Evolutionary conservation across 352 stramenopile species (phyloP).

Genomic region (Thalassiosira pacifica): DNA sequence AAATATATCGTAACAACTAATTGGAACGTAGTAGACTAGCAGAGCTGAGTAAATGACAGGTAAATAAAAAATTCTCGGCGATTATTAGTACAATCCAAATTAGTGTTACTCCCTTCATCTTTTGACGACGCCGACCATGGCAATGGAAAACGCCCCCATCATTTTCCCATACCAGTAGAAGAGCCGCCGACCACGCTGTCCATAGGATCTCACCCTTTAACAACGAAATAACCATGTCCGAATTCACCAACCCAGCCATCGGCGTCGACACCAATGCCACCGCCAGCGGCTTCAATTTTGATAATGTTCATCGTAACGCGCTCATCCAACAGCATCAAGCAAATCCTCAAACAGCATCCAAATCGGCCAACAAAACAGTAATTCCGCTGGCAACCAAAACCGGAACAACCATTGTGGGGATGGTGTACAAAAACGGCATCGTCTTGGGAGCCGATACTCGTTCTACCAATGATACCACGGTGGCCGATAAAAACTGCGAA

Average conservation of each 20-base stretch:
- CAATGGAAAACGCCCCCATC: background rate
- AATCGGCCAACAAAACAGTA: constrained; percentile 86
- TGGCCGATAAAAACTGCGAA: constrained; percentile 99
- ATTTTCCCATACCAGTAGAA: background rate
- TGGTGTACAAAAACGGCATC: constrained; percentile 97
- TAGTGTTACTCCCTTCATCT: too few relatives aligned
- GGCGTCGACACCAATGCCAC: constrained; percentile 1
- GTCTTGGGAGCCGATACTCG: constrained; percentile 98
- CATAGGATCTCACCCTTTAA: background rate
- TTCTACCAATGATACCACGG: constrained; percentile 94
- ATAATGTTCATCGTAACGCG: constrained; percentile 93
- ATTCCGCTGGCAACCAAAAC: constrained; percentile 91
- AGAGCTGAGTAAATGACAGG: too few relatives aligned
- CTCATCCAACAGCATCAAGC: constrained; percentile 84
- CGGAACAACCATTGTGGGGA: constrained; percentile 95
- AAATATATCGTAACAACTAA: too few relatives aligned
- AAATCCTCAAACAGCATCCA: constrained; percentile 81
- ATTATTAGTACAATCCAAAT: too few relatives aligned
- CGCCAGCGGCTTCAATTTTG: constrained; percentile 88
- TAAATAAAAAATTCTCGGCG: too few relatives aligned
- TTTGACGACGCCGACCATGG: background rate
- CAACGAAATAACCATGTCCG: constrained; percentile 63
- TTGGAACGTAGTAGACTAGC: too few relatives aligned
- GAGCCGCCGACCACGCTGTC: too few relatives aligned
- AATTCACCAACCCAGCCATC: constrained; percentile 55